Evolutionary conservation across 2,329 filamentous ascomycete species (phyloP), one percentile per base, ranked within the genome.

Genomic region (Pseudocercospora eumusae): DNA sequence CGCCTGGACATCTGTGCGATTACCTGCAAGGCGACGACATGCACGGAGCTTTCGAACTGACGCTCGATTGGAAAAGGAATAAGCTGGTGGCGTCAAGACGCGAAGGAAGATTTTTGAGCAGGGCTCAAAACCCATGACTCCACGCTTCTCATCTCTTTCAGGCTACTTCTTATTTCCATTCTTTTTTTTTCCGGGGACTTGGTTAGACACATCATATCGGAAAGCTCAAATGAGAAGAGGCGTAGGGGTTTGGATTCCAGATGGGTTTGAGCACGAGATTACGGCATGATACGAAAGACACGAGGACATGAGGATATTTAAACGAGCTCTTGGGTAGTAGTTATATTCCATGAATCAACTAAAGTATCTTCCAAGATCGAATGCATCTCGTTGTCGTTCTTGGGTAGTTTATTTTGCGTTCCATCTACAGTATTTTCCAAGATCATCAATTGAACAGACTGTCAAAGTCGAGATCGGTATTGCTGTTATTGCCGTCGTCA

Each of bases 381-480:
- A 10, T 42, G 6, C 40, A n/a, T 42, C 15, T 42, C 13, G 27
- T 7, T 8, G 8, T 4, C 27, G 31, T 33, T 33, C 31, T 33
- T 3, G 31, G 31, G 31, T 33, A 13, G 31, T 13, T 2, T 13
- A 15, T 33, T 5, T 33, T 13, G 11, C 11, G 9, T 33, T 3
- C 5, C 42, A 45, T 20, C 2, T 20, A 13, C 6, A 11, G 20
- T n/a, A 52, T 27, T 25, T 27, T 52, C 5, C n/a, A 36, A 21
- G 25, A 21, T 31, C 31, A 21, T 31, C 31, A 54, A 36, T 54
- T 54, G 53, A 68, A 68, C 44, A 68, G 44, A 45, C 65, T 62
- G 31, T 68, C 66, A 58, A 68, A 68, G 36, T 68, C 66, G 21
- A 68, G 59, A 55, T 28, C 53, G 4, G 45, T 61, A 10, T 54